Conservation (phyloP, 371 early-diverging fungal species). For the Rhizomucor pusillus region DNA sequence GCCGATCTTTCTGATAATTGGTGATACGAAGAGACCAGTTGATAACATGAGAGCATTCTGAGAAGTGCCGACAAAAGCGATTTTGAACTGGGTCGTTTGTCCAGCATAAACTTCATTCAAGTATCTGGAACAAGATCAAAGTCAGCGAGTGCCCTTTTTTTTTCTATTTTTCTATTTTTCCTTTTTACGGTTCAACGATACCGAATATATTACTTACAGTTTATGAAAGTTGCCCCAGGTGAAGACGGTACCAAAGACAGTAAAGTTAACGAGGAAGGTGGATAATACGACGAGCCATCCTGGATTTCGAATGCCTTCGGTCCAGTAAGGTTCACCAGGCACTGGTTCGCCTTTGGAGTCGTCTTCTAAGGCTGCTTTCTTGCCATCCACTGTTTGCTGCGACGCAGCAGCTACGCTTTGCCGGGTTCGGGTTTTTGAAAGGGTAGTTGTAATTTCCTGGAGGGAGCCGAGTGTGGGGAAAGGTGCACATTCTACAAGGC, state of each 20-base stretch:
- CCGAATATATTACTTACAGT: conserved; percentile 23
- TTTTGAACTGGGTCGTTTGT: conserved; percentile 25
- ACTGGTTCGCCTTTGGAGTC: neutral
- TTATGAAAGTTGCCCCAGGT: conserved; percentile 58
- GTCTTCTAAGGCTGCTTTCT: neutral
- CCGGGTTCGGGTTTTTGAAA: conserved; percentile 20
- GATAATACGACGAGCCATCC: conserved; percentile 49
- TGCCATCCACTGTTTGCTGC: conserved; percentile 1
- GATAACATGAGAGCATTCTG: conserved; percentile 43
- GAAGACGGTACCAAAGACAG: conserved; percentile 52
- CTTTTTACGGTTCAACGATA: no score
- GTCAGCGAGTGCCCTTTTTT: neutral
- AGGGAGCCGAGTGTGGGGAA: conserved; percentile 34
- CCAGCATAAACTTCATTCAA: conserved; percentile 31
- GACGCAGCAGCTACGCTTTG: conserved; percentile 5
- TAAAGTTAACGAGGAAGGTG: conserved; percentile 58
- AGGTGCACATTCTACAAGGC: conserved; percentile 33
- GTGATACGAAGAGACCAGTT: conserved; percentile 60
- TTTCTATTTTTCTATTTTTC: neutral
- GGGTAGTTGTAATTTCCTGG: conserved; percentile 32
- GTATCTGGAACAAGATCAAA: conserved; percentile 15
- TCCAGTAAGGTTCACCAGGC: conserved; percentile 19
- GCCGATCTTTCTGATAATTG: conserved; percentile 56
- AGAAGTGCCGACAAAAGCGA: conserved; percentile 58
- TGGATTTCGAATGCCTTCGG: conserved; percentile 38